These are phyloP conservation scores for Penicillium janthinellum DNA, from an alignment of 2,329 filamentous ascomycete genomes.

Conservation along the genomic window DNA sequence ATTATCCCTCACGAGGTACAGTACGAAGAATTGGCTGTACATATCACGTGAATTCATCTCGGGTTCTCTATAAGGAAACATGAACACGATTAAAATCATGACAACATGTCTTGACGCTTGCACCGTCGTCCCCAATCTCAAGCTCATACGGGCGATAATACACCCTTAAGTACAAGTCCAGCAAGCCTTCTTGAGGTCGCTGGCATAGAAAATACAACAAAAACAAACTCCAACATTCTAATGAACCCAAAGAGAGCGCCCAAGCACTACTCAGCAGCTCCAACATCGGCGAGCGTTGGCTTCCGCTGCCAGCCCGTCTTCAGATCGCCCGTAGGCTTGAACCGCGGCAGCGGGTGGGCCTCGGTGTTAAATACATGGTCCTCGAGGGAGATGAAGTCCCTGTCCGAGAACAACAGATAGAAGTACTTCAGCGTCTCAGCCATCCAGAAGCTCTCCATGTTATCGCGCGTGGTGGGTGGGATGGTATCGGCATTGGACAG, in stretches of 20 bases:
- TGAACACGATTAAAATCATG: neutral
- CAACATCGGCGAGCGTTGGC: slow-evolving; percentile 1
- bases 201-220: neutral
- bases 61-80: neutral
- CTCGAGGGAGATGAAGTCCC: slow-evolving; percentile 80
- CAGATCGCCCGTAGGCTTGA: slow-evolving; percentile 65
- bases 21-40: neutral
- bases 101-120: neutral
- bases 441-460: slow-evolving; percentile 99
- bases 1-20: neutral
- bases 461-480: slow-evolving; percentile 73
- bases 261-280: neutral
- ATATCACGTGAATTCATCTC: neutral
- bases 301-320: slow-evolving; percentile 46
- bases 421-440: slow-evolving; percentile 98
- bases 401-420: slow-evolving; percentile 86
- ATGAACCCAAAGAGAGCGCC: neutral
- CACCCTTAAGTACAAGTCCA: neutral
- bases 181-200: neutral
- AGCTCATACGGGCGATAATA: neutral
- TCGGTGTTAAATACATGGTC: slow-evolving; percentile 94
- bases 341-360: slow-evolving; percentile 85
- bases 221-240: neutral
- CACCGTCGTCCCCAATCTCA: neutral
- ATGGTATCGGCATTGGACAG: slow-evolving; percentile 72